A percentile compares a stretch with the other conserved stretches of the same genome.
phyloP scores from a whole-genome alignment of 371 early-diverging fungal species.

The Actinomortierella ambigua region DNA sequence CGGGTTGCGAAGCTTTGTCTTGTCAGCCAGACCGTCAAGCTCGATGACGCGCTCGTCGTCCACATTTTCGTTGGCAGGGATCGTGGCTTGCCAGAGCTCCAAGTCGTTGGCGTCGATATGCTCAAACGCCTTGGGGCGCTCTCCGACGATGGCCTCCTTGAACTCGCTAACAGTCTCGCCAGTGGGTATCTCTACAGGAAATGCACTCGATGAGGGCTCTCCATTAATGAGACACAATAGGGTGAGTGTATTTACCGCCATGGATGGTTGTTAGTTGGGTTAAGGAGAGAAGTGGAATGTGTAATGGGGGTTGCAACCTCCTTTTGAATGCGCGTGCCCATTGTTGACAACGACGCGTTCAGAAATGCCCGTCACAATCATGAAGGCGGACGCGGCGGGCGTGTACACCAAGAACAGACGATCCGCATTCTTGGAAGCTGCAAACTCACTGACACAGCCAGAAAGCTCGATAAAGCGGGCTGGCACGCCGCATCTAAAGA shows the following conservation, averaged over 20 bases:
- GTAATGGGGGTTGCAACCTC: too few relatives aligned
- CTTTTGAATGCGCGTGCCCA: too few relatives aligned
- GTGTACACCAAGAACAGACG: too few relatives aligned
- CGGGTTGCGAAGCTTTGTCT: conserved; percentile 6
- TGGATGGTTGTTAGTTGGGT: neutral
- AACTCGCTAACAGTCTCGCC: neutral
- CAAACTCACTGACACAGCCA: too few relatives aligned
- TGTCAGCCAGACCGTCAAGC: conserved; percentile 7
- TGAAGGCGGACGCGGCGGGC: too few relatives aligned
- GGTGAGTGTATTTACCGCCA: neutral
- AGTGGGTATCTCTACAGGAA: neutral
- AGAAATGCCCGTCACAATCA: too few relatives aligned
- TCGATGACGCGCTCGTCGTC: neutral
- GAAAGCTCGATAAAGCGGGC: too few relatives aligned
- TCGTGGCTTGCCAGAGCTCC: conserved; percentile 7
- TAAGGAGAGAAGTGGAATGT: neutral
- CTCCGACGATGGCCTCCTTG: conserved; percentile 2
- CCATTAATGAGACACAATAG: conserved; percentile 8
- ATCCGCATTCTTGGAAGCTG: too few relatives aligned
- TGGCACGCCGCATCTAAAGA: too few relatives aligned
- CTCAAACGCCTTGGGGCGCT: conserved; percentile 5
- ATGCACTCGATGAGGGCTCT: conserved; percentile 4
- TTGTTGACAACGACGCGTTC: too few relatives aligned
- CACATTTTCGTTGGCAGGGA: too few relatives aligned
- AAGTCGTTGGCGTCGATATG: too few relatives aligned